Base-by-base conservation (phyloP, 345 rosid species). In the Conringia planisiliqua region DNA sequence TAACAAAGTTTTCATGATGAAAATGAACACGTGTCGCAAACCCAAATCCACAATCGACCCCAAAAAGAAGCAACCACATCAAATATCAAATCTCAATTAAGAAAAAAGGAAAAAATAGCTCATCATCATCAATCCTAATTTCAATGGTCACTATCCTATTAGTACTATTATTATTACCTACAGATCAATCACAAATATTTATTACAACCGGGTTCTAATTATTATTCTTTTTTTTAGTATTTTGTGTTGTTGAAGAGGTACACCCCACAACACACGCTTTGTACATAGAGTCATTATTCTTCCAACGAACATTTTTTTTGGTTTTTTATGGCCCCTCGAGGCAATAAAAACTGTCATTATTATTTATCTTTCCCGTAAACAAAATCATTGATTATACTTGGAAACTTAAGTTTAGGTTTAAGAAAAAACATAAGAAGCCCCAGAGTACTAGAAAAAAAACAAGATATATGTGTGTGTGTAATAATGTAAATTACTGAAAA, bases 11-110 rank as follows among this genome's bases (percentile, higher is more conserved):
- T 58, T 50, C 85, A 87, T 87, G 78, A 86, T 87, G 78, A 52
- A 81, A 54, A 83, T 80, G 9, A 40, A 86, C 95, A 87, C 89
- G 92, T 87, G 77, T 72, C 77, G 35, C 63, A 78, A 78, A 72
- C 42, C 70, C 70, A 51, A 10, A 38, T 26, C 35, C 47, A 24
- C 17, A 50, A 72, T 66, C 62, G 39, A 56, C 76, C 44, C 42
- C 71, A 12, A 76, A 69, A 76, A 70, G 75, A 62, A 44, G 75
- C 75, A 62, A 70, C 71, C 76, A 69, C 75, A 57, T 78, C 77
- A 78, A 40, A 72, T 42, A 72, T 72, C 77, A 72, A 59, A 78
- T 66, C 72, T 62, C 80, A 63, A 63, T 62, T 69, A 69, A 69
- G 47, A 40, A 38, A 60, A 68, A 40, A 12, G 62, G 62, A 46